Evolutionary conservation across 2,329 filamentous ascomycete species (phyloP).

Genomic region (Mollisiaceae sp.): DNA sequence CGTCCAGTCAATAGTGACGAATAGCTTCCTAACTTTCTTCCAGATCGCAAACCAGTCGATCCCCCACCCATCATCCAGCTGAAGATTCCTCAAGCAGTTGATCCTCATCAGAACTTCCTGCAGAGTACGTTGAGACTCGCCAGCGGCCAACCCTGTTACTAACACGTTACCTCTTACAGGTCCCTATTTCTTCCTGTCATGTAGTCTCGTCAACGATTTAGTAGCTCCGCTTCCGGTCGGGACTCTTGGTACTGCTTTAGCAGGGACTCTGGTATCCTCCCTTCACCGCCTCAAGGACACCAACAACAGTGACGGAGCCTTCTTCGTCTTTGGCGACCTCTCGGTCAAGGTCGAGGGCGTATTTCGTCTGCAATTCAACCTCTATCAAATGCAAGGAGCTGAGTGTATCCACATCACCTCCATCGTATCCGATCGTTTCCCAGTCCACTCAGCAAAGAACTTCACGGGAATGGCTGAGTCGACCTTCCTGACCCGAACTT

Average conservation of each 20-base stretch:
- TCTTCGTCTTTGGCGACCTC: constrained; percentile 90
- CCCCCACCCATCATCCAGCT: constrained; percentile 85
- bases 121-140: constrained; percentile 57
- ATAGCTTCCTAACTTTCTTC: constrained; percentile 11
- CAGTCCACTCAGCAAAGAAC: constrained; percentile 67
- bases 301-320: constrained; percentile 78
- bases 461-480: constrained; percentile 84
- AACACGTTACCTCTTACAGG: constrained; percentile 39
- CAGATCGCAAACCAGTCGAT: constrained; percentile 85
- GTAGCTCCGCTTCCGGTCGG: constrained; percentile 30
- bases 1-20: background rate
- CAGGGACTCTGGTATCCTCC: constrained; percentile 79
- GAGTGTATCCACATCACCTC: constrained; percentile 37
- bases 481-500: constrained; percentile 78
- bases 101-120: constrained; percentile 54
- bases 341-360: constrained; percentile 77
- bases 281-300: constrained; percentile 81
- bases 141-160: background rate
- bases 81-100: constrained; percentile 51
- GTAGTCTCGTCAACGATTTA: constrained; percentile 44
- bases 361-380: constrained; percentile 75
- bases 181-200: constrained; percentile 56
- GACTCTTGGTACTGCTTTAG: constrained; percentile 57
- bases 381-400: constrained; percentile 69
- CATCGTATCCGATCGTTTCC: constrained; percentile 70